These are phyloP conservation scores for Fusarium aywerte DNA, from an alignment of 2,329 filamentous ascomycete genomes.

Conservation along the genomic window DNA sequence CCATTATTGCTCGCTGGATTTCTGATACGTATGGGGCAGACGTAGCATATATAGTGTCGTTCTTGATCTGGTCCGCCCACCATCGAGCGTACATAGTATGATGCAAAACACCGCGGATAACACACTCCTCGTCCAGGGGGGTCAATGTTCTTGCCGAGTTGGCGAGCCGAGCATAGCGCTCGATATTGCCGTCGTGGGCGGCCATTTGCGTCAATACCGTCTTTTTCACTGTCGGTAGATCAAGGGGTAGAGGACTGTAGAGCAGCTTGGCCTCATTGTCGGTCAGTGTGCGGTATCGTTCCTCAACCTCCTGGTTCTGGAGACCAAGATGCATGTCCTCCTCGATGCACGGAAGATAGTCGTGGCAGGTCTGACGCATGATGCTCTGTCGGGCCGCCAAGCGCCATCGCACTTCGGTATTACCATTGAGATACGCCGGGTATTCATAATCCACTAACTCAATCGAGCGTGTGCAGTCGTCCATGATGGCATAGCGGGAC, in stretches of 20 bases:
- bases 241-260: background rate
- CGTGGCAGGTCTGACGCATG: background rate
- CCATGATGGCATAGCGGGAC: conserved; percentile 9
- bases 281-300: background rate
- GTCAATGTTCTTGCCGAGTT: background rate
- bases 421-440: conserved; percentile 8
- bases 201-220: conserved; percentile 15
- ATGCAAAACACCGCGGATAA: background rate
- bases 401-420: conserved; percentile 14
- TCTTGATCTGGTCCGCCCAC: conserved; percentile 16
- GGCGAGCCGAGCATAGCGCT: background rate
- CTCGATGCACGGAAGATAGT: conserved; percentile 12
- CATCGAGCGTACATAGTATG: conserved; percentile 15
- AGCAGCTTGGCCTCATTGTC: background rate
- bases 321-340: conserved; percentile 8
- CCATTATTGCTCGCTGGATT: conserved; percentile 3
- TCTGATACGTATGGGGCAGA: background rate
- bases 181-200: conserved; percentile 10
- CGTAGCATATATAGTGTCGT: background rate
- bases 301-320: background rate
- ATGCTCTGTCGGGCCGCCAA: background rate
- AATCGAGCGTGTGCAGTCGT: background rate
- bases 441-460: background rate
- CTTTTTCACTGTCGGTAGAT: conserved; percentile 14
- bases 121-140: background rate